Evolutionary conservation across 371 early-diverging fungal species (phyloP).

Genomic region (Rhizopus delemar): DNA sequence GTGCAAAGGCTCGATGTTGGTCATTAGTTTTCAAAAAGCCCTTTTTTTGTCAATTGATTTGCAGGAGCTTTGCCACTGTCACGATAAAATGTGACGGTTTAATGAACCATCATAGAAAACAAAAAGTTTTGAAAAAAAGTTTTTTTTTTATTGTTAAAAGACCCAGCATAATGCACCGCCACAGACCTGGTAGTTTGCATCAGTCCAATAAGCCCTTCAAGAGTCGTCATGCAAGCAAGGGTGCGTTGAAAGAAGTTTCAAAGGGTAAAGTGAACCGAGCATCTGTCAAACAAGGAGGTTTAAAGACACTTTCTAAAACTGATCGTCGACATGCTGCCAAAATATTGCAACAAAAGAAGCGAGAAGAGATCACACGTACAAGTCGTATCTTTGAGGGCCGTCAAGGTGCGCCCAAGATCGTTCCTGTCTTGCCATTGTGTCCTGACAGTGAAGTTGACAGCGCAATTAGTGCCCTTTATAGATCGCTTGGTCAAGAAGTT

Average conservation of each 20-base stretch:
- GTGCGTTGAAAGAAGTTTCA: slow-evolving; percentile 71
- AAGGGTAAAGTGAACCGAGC: slow-evolving; percentile 83
- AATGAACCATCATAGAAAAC: slow-evolving; percentile 7
- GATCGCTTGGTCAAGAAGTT: slow-evolving; percentile 53
- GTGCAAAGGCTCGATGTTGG: slow-evolving; percentile 15
- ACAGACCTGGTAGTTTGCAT: slow-evolving; percentile 73
- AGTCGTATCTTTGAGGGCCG: slow-evolving; percentile 83
- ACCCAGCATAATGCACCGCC: slow-evolving; percentile 46
- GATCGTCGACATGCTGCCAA: slow-evolving; percentile 87
- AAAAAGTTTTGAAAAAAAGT: slow-evolving; percentile 15
- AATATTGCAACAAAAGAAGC: slow-evolving; percentile 80
- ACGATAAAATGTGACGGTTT: slow-evolving; percentile 10
- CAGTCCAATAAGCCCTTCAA: slow-evolving; percentile 96
- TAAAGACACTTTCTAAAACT: slow-evolving; percentile 56
- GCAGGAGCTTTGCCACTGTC: neutral
- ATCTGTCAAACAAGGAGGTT: slow-evolving; percentile 53
- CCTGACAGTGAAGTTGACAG: slow-evolving; percentile 66
- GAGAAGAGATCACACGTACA: slow-evolving; percentile 64
- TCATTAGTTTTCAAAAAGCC: slow-evolving; percentile 4
- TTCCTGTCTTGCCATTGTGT: slow-evolving; percentile 79
- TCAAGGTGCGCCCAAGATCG: slow-evolving; percentile 84
- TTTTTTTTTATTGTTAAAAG: slow-evolving; percentile 7
- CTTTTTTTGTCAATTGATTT: neutral
- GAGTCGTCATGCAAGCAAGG: slow-evolving; percentile 85
- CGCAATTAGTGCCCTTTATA: slow-evolving; percentile 60